A percentile compares a stretch with the other conserved stretches of the same genome.
These are phyloP conservation scores for Dactylellina drechsleri DNA, from an alignment of 2,329 filamentous ascomycete genomes.

Conservation along the genomic window DNA sequence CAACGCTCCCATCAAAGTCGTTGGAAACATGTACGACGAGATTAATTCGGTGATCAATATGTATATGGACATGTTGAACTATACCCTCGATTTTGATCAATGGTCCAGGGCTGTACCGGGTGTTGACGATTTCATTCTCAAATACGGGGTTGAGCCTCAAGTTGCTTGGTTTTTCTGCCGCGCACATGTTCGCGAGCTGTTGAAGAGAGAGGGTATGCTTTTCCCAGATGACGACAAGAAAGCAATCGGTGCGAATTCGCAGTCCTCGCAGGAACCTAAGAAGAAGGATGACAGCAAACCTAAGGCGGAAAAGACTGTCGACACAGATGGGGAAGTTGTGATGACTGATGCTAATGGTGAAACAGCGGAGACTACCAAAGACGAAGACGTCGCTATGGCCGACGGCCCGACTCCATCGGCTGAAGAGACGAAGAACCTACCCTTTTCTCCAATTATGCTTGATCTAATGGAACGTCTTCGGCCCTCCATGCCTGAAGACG, in stretches of 20 bases:
- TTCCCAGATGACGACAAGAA: slow-evolving; percentile 57
- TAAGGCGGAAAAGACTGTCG: slow-evolving; percentile 41
- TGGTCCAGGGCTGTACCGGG: slow-evolving; percentile 83
- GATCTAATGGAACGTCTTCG: slow-evolving; percentile 77
- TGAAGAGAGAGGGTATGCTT: slow-evolving; percentile 60
- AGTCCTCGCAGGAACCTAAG: slow-evolving; percentile 59
- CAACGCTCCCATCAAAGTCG: slow-evolving; percentile 79
- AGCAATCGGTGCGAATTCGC: slow-evolving; percentile 40
- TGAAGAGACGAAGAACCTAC: slow-evolving; percentile 62
- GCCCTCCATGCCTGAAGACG: slow-evolving; percentile 69
- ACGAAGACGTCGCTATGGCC: slow-evolving; percentile 63
- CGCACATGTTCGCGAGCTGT: slow-evolving; percentile 70
- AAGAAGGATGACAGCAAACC: slow-evolving; percentile 28
- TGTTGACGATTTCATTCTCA: slow-evolving; percentile 76
- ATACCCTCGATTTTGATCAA: slow-evolving; percentile 76
- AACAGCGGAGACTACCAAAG: slow-evolving; percentile 57
- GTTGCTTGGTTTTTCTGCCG: slow-evolving; percentile 52
- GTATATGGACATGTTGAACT: slow-evolving; percentile 55
- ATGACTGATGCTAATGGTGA: slow-evolving; percentile 50
- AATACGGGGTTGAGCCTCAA: slow-evolving; percentile 79
- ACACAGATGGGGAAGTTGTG: slow-evolving; percentile 47
- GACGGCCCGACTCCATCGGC: slow-evolving; percentile 60
- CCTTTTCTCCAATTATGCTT: slow-evolving; percentile 76
- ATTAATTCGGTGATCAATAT: slow-evolving; percentile 64
- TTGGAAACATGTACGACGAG: slow-evolving; percentile 89